phyloP scores from a whole-genome alignment of 106 monocot genomes.

The Acorus calamus region DNA sequence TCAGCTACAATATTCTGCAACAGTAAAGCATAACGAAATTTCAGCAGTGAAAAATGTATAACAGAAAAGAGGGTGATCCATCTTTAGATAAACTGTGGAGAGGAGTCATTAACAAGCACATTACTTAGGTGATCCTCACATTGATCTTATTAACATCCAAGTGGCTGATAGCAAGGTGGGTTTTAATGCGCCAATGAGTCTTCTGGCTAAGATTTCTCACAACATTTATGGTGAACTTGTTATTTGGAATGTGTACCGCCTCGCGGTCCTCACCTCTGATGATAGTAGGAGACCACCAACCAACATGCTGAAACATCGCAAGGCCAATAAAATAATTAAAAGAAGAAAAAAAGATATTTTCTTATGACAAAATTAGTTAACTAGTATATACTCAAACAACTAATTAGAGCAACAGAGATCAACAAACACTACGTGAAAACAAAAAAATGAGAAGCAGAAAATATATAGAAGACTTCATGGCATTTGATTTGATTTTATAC shows the following conservation, averaged over 20 bases:
- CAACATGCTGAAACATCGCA: constrained; percentile 58
- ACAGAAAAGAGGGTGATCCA: too few species aligned
- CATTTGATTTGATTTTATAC: too few species aligned
- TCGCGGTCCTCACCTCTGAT: constrained; percentile 97
- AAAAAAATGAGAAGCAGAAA: too few species aligned
- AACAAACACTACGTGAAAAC: neutral
- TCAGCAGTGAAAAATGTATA: neutral
- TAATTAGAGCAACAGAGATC: neutral
- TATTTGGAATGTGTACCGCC: constrained; percentile 97
- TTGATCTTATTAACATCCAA: constrained; percentile 91
- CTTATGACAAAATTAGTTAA: neutral
- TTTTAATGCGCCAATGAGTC: constrained; percentile 98
- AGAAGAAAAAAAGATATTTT: neutral
- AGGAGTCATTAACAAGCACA: neutral
- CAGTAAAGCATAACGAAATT: neutral
- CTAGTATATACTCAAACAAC: neutral
- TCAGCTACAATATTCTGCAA: constrained; percentile 91
- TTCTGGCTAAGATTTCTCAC: constrained; percentile 94
- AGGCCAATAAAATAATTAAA: neutral
- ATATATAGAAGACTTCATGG: too few species aligned
- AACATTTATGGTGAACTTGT: constrained; percentile 87
- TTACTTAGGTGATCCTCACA: constrained; percentile 28
- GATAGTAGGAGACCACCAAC: constrained; percentile 98
- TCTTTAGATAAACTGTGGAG: neutral
- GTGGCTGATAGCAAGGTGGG: constrained; percentile 93